Evolutionary conservation across 2,329 filamentous ascomycete species (phyloP).

Genomic region (Penicillium hesseltinei): DNA sequence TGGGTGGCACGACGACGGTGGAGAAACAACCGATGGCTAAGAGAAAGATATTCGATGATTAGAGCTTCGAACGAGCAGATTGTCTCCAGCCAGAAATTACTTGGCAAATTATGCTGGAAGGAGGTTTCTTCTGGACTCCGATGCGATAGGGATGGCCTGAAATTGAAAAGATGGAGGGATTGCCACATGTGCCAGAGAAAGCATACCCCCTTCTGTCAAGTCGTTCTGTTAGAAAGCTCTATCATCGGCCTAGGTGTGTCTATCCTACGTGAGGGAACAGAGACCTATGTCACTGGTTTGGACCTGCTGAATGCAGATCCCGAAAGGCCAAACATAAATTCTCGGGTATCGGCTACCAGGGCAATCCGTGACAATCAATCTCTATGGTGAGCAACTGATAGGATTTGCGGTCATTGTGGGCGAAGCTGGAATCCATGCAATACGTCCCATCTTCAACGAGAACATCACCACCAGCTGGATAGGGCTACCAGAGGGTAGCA

Average conservation of each 20-base stretch:
- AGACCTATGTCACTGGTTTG: slow-evolving; percentile 5
- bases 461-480: background rate
- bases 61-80: background rate
- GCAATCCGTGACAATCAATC: background rate
- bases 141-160: background rate
- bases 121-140: background rate
- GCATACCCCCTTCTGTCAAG: slow-evolving; percentile 3
- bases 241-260: background rate
- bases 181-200: background rate
- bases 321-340: background rate
- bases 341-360: slow-evolving; percentile 6
- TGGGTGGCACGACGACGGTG: background rate
- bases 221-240: background rate
- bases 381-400: slow-evolving; percentile 1
- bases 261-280: background rate
- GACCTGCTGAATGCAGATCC: slow-evolving; percentile 1
- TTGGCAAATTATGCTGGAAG: background rate
- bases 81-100: background rate
- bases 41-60: slow-evolving; percentile 5
- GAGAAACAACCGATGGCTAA: slow-evolving; percentile 8
- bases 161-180: background rate
- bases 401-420: background rate
- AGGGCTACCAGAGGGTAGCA: background rate
- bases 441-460: slow-evolving; percentile 1
- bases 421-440: background rate